Evolutionary conservation across 164 flowering plant genomes (phyloP).

Genomic region (Platanus orientalis): DNA sequence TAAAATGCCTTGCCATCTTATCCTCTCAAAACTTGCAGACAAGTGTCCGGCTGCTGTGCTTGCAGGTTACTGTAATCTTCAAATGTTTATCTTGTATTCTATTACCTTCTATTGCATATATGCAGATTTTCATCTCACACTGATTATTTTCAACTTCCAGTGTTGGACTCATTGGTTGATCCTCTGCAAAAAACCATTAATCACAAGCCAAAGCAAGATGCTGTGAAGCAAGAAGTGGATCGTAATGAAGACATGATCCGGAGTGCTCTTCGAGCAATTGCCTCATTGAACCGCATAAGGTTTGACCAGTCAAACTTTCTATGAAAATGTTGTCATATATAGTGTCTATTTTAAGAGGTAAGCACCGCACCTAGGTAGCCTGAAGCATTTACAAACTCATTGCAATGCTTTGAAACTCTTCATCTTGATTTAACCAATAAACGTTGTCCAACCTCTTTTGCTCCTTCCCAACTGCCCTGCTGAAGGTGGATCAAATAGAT

Average conservation of each 20-base stretch:
- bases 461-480: too few species aligned
- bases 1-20: conserved; percentile 99
- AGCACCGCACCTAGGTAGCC: background rate
- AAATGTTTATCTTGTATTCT: background rate
- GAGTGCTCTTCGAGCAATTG: conserved; percentile 94
- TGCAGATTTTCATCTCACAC: background rate
- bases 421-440: background rate
- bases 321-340: background rate
- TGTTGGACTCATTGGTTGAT: conserved; percentile 93
- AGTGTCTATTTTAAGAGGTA: background rate
- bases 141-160: conserved; percentile 28
- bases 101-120: background rate
- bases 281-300: conserved; percentile 92
- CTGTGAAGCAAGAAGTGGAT: conserved; percentile 99
- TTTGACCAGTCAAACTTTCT: conserved; percentile 13
- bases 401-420: background rate
- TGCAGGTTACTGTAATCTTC: conserved; percentile 56
- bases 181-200: conserved; percentile 92
- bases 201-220: conserved; percentile 93
- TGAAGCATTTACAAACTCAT: too few species aligned
- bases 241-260: conserved; percentile 99
- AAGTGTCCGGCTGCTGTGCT: conserved; percentile 95
- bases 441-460: background rate
- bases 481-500: too few species aligned
- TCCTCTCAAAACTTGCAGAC: conserved; percentile 94